phyloP scores from a whole-genome alignment of 192 early-diverging fungal genomes.

The Thoreauomyces humboldtii region DNA sequence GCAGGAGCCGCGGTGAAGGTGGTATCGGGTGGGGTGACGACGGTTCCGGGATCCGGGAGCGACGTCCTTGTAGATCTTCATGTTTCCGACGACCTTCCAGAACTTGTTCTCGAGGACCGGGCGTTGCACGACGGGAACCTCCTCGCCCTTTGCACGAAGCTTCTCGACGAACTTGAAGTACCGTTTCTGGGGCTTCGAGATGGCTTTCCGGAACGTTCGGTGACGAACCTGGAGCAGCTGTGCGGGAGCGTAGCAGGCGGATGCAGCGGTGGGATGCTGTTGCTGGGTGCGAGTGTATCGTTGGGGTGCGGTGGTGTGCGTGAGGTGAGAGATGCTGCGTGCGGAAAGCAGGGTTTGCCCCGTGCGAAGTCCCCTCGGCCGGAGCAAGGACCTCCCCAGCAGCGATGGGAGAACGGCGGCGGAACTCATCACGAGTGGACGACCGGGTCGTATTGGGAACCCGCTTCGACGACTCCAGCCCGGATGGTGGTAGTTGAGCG shows the following conservation, averaged over 20 bases:
- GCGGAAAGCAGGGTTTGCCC: too few species aligned
- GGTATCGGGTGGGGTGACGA: constrained; percentile 77
- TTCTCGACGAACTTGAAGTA: constrained; percentile 31
- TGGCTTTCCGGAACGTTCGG: constrained; percentile 39
- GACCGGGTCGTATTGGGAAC: too few species aligned
- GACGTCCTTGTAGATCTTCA: constrained; percentile 91
- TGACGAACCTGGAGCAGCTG: constrained; percentile 31
- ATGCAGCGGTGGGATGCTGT: neutral
- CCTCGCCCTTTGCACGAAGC: constrained; percentile 28
- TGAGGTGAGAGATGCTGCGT: too few species aligned
- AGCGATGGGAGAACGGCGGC: too few species aligned
- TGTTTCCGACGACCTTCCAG: constrained; percentile 64
- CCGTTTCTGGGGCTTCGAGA: constrained; percentile 35
- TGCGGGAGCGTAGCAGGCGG: neutral
- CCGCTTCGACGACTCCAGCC: too few species aligned
- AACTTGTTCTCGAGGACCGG: constrained; percentile 48
- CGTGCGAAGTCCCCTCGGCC: too few species aligned
- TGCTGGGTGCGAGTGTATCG: neutral
- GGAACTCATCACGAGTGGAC: too few species aligned
- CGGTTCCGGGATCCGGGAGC: constrained; percentile 84
- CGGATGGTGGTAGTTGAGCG: too few species aligned
- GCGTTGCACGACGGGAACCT: constrained; percentile 19
- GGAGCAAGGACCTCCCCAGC: too few species aligned
- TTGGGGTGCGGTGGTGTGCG: too few species aligned
- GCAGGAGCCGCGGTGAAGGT: constrained; percentile 84